phyloP scores from a whole-genome alignment of 1,284 basidiomycete species.

The Coniophora puteana region DNA sequence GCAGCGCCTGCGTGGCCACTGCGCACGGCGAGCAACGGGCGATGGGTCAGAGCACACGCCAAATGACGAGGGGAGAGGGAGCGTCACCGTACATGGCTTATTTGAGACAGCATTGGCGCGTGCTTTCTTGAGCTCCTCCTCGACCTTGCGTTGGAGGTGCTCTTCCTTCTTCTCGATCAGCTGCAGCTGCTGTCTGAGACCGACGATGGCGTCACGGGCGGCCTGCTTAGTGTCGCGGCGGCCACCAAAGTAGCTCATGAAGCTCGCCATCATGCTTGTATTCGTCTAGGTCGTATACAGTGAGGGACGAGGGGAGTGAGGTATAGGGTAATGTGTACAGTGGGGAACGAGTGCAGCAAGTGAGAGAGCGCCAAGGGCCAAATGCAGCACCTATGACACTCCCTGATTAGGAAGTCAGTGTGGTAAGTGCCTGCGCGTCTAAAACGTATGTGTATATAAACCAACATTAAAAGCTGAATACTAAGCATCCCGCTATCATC shows the following conservation, averaged over 20 bases:
- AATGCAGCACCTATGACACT: constrained; percentile 7
- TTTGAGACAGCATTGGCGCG: constrained; percentile 92
- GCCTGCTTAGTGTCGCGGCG: constrained; percentile 76
- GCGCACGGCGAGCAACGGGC: constrained; percentile 2
- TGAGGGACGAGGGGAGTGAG: background rate
- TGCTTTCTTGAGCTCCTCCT: constrained; percentile 92
- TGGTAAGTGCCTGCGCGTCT: constrained; percentile 23
- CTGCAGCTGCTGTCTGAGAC: constrained; percentile 82
- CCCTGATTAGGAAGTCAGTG: background rate
- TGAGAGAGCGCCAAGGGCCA: background rate
- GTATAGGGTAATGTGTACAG: constrained; percentile 6
- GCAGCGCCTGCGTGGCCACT: constrained; percentile 82
- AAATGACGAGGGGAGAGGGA: constrained; percentile 8
- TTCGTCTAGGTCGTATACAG: constrained; percentile 4
- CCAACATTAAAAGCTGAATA: constrained; percentile 20
- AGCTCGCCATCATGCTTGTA: constrained; percentile 72
- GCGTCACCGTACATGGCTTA: constrained; percentile 73
- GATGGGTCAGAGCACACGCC: constrained; percentile 2
- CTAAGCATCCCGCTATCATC: constrained; percentile 21
- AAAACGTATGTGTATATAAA: constrained; percentile 23
- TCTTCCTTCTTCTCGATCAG: constrained; percentile 99
- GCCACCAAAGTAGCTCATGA: constrained; percentile 84
- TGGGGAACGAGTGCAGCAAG: constrained; percentile 6
- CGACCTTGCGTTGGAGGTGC: constrained; percentile 94
- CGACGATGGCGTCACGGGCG: constrained; percentile 85